Evolutionary conservation across 2,329 filamentous ascomycete genomes (phyloP), one percentile per base, ranked within the genome.

Genomic region (Xylaria sp.): DNA sequence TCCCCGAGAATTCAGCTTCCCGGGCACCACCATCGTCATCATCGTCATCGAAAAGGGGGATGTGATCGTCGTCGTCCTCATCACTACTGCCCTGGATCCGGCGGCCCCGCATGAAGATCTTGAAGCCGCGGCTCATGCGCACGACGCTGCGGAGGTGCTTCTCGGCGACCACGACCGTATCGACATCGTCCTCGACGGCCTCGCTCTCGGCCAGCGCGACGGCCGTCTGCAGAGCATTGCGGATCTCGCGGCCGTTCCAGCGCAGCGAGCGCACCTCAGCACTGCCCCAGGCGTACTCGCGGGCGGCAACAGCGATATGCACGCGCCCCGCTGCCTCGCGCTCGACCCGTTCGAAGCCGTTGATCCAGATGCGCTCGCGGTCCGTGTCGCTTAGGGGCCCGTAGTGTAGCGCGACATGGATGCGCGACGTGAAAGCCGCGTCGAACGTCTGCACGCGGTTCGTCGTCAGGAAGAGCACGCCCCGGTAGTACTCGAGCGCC

Each of bases 401-500:
- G 73, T 85, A 85, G 75, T 84, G 82, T 54, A 85, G 77, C 5
- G 82, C 82, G 2, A 85, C 82, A 71, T 85, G 83, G 65, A 86
- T 85, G 47, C 84, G 82, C 56, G 80, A 82, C 45, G 83, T 81
- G 70, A 86, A 83, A n/a, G 84, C 84, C 8, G 75, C 75, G 71
- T 86, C 84, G 62, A 86, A 84, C 36, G 78, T 78, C 59, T 80
- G 79, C 34, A 85, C 83, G 19, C 83, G 80, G 77, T 85, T 86
- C 54, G 83, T 85, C 19, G 83, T 86, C 64, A 86, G 78, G 78
- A 86, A 84, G 45, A 86, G 78, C 36, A 85, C 80, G 57, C 84
- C 84, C 3, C 80, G 79, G 76, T 85, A 85, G 75, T 85, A 85
- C 76, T 86, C 84, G 62, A 86, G 80, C 0, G 82, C 82, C n/a